Percentiles rank a stretch among this genome's conserved stretches.
phyloP scores from a whole-genome alignment of 495 filamentous ascomycete species.

The Lasiosphaeria ovina region DNA sequence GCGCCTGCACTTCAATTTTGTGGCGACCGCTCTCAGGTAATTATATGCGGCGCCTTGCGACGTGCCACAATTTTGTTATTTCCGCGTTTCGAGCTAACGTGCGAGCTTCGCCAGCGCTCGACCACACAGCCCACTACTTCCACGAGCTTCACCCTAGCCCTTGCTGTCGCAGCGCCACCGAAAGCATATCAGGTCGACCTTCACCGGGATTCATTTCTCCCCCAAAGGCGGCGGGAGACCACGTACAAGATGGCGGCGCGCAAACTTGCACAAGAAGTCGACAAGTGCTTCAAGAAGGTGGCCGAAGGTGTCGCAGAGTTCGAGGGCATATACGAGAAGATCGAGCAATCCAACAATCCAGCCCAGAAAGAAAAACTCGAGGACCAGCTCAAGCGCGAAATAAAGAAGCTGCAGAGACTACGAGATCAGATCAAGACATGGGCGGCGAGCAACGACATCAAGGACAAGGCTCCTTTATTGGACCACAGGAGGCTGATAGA shows the following conservation, averaged over 20 bases:
- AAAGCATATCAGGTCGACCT: not conserved
- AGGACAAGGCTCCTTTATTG: conserved; percentile 92
- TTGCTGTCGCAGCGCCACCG: not conserved
- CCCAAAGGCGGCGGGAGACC: conserved; percentile 7
- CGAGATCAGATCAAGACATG: conserved; percentile 99
- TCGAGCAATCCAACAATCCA: conserved; percentile 80
- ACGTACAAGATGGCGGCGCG: conserved; percentile 75
- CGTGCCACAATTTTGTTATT: not conserved
- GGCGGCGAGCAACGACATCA: conserved; percentile 96
- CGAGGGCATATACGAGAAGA: conserved; percentile 93
- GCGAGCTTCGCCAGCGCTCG: not conserved
- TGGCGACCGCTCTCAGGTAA: conserved; percentile 1
- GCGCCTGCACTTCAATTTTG: not conserved
- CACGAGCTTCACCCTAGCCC: not conserved
- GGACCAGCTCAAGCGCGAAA: conserved; percentile 95
- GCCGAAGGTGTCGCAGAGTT: conserved; percentile 88
- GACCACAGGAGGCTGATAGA: conserved; percentile 95
- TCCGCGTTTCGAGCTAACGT: not conserved
- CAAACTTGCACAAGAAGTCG: conserved; percentile 95
- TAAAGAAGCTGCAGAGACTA: conserved; percentile 97
- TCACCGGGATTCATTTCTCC: not conserved
- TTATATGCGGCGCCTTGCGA: not conserved
- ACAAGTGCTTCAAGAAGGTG: conserved; percentile 98
- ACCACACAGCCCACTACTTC: not conserved
- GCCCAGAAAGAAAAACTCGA: conserved; percentile 98